Evolutionary conservation across 345 rosid species (phyloP), one percentile per base, ranked within the genome.

Genomic region (Hibiscus syriacus): DNA sequence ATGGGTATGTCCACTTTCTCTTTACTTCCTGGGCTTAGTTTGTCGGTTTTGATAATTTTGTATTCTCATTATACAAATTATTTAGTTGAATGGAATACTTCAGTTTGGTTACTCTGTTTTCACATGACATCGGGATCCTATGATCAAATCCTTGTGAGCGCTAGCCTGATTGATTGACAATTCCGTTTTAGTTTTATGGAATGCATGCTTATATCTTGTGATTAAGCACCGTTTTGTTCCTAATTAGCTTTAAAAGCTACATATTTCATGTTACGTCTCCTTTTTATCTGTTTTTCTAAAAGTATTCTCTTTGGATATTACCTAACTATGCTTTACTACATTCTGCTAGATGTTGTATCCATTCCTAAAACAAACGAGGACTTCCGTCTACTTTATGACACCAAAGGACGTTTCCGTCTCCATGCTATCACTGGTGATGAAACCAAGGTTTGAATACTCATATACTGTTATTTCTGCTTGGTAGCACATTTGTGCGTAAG

Each of bases 361-460:
- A 90, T 90, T 67, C 94, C 97, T 25, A 90, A 90, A 83, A 90
- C 97, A 1, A 86, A 81, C 56, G 97, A 90, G 81, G 86, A 81
- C 81, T 88, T 87, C 77, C 92, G 97, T 59, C 86, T 90, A 25
- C 79, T 90, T 26, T 90, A 86, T 67, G 97, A 90, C 76, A 86
- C 97, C 50, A 90, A 90, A 80, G 97, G 97, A 6, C 87, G 97
- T 60, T 90, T 87, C 81, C 84, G 96, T 60, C 86, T 90, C 52
- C 92, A 86, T 66, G 82, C 90, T 65, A 39, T 90, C 70, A 83
- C 78, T 38, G 96, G 87, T 71, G 96, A 85, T 46, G 96, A 90
- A 74, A 87, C 96, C 22, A 90, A 90, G 88, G 96, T 89, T 54
- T 52, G 82, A 36, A 60, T 55, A 14, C 61, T 56, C 38, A 13